Conservation (phyloP, 805 yeast species). For the Torulaspora maleeae region DNA sequence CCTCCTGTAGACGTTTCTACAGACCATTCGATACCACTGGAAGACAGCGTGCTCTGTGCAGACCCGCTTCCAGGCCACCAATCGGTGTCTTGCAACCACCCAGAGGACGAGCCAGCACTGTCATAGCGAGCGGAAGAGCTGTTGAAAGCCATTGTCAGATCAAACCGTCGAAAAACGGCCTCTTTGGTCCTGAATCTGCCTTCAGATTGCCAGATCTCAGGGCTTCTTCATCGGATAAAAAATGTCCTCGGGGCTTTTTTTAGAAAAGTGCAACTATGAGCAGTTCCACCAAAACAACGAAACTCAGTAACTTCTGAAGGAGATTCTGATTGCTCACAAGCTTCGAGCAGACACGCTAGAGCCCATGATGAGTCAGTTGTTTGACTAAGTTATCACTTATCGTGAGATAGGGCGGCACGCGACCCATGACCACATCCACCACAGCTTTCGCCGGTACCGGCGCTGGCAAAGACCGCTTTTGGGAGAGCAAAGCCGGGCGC, state of each 20-base stretch:
- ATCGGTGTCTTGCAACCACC: background rate
- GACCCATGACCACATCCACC: no score
- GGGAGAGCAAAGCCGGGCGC: no score
- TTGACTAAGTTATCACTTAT: no score
- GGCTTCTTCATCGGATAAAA: constrained; percentile 2
- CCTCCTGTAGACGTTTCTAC: background rate
- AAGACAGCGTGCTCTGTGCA: background rate
- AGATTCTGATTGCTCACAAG: no score
- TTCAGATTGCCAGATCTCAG: background rate
- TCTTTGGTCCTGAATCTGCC: background rate
- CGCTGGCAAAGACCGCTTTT: no score
- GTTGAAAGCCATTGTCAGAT: constrained; percentile 4
- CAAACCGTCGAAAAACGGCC: background rate
- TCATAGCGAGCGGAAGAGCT: constrained; percentile 5
- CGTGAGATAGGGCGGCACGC: no score
- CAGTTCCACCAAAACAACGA: background rate
- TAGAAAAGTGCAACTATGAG: constrained; percentile 1
- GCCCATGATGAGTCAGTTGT: no score
- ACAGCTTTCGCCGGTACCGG: no score
- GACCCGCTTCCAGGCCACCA: background rate
- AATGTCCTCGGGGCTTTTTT: constrained; percentile 5
- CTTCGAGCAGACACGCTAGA: no score
- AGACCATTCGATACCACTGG: background rate
- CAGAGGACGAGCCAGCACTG: background rate
- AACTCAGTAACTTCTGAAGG: background rate